phyloP scores from a whole-genome alignment of 2,329 filamentous ascomycete species.

The Epichloe gansuensis region DNA sequence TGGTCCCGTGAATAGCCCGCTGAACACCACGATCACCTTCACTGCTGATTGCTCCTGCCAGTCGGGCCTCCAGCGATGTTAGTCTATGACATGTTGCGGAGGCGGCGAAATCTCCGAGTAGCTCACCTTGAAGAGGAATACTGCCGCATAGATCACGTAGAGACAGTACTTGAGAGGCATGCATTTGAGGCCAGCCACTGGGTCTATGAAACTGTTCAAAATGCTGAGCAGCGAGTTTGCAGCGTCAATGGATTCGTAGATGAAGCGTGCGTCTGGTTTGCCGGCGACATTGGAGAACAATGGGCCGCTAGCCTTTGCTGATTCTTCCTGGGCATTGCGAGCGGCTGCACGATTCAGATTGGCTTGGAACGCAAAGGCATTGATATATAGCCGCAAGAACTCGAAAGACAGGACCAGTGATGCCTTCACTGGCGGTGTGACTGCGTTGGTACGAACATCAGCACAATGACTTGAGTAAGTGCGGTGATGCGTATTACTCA shows the following conservation, averaged over 20 bases:
- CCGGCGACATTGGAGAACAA: constrained; percentile 42
- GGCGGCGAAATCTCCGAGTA: too few relatives aligned
- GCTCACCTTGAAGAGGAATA: constrained; percentile 51
- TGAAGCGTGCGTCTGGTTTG: constrained; percentile 51
- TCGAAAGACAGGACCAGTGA: constrained; percentile 59
- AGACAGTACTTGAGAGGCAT: constrained; percentile 53
- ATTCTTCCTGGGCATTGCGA: constrained; percentile 20
- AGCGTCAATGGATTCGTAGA: constrained; percentile 52
- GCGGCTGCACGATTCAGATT: constrained; percentile 39
- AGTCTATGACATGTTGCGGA: neutral
- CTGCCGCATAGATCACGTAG: constrained; percentile 49
- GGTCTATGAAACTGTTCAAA: constrained; percentile 46
- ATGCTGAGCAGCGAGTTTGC: constrained; percentile 48
- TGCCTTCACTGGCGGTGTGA: constrained; percentile 52
- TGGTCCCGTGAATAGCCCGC: constrained; percentile 43
- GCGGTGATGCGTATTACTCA: constrained; percentile 17
- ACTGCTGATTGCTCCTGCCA: constrained; percentile 44
- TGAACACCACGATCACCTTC: constrained; percentile 42
- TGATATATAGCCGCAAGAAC: constrained; percentile 60
- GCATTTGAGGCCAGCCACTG: constrained; percentile 44
- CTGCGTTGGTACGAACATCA: constrained; percentile 16
- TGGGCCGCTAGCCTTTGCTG: constrained; percentile 22
- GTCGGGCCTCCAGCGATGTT: constrained; percentile 29
- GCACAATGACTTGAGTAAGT: neutral
- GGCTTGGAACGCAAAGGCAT: constrained; percentile 64